phyloP scores from a whole-genome alignment of 768 basidiomycete genomes.

The Glaciozyma antarctica region DNA sequence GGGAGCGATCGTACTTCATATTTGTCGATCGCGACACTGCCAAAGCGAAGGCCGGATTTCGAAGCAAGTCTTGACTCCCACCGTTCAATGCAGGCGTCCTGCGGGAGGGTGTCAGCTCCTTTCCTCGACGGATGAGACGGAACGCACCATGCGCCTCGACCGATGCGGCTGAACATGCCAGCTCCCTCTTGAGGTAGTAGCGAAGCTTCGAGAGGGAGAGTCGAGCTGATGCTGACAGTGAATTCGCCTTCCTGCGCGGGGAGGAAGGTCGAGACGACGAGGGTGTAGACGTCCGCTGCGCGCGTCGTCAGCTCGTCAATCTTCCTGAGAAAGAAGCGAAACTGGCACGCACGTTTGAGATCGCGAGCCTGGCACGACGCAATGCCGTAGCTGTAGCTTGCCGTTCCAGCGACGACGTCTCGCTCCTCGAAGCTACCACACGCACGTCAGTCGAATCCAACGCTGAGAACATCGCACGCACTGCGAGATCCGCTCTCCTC shows the following conservation, averaged over 20 bases:
- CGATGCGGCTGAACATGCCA: constrained; percentile 64
- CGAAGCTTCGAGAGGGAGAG: constrained; percentile 50
- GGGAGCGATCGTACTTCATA: background rate
- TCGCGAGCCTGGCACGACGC: constrained; percentile 48
- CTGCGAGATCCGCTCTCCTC: constrained; percentile 65
- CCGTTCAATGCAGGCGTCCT: constrained; percentile 4
- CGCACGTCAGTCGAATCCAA: background rate
- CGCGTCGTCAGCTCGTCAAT: background rate
- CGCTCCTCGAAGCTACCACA: constrained; percentile 47
- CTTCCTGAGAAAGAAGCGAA: background rate
- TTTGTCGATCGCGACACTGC: background rate
- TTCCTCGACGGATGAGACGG: background rate
- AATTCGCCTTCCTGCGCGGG: constrained; percentile 60
- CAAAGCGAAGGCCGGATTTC: background rate
- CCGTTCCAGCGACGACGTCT: constrained; percentile 63
- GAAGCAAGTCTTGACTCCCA: constrained; percentile 44
- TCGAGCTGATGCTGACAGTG: constrained; percentile 50
- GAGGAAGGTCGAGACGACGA: constrained; percentile 78
- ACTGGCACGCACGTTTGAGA: constrained; percentile 47
- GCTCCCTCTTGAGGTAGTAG: constrained; percentile 76
- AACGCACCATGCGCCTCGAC: constrained; percentile 65
- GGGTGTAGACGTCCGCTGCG: constrained; percentile 65
- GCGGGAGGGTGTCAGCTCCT: background rate
- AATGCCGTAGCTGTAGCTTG: constrained; percentile 70
- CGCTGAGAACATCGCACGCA: constrained; percentile 41